phyloP scores from a whole-genome alignment of 164 flowering plant species.

The Kalanchoe fedtschenkoi region DNA sequence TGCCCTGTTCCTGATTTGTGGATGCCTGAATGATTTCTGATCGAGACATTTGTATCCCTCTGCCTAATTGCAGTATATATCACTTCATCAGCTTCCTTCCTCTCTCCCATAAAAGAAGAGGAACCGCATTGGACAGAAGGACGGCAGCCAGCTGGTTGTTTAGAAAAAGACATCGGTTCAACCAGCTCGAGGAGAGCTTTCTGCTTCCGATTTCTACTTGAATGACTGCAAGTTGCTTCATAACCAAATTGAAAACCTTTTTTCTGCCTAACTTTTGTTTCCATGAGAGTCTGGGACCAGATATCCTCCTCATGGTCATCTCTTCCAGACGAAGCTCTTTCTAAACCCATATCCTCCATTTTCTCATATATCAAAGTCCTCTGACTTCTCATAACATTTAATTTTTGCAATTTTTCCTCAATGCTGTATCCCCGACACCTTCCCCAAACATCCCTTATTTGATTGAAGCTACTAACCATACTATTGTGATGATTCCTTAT shows the following conservation, averaged over 20 bases:
- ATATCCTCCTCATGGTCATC: conserved; percentile 49
- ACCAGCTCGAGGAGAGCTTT: conserved; percentile 53
- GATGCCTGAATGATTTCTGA: conserved; percentile 12
- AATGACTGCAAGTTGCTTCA: neutral
- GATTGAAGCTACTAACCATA: conserved; percentile 50
- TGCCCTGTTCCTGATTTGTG: conserved; percentile 42
- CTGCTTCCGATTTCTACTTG: conserved; percentile 27
- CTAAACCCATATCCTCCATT: conserved; percentile 29
- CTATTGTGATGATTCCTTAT: conserved; percentile 68
- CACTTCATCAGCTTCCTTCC: conserved; percentile 23
- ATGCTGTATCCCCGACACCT: conserved; percentile 62
- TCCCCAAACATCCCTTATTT: conserved; percentile 60
- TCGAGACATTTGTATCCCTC: conserved; percentile 23
- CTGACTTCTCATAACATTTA: conserved; percentile 57
- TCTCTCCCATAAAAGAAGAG: conserved; percentile 13
- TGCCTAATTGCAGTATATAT: conserved; percentile 27
- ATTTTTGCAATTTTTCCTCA: conserved; percentile 62
- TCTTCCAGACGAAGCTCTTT: conserved; percentile 43
- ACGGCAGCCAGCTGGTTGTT: conserved; percentile 20
- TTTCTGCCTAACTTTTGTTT: conserved; percentile 26
- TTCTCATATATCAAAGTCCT: conserved; percentile 60
- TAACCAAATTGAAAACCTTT: conserved; percentile 8
- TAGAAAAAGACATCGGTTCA: conserved; percentile 31
- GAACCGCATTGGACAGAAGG: conserved; percentile 28
- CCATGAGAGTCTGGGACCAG: conserved; percentile 38